Evolutionary conservation across 2,329 filamentous ascomycete species (phyloP).

Genomic region (Fulvia fulva): DNA sequence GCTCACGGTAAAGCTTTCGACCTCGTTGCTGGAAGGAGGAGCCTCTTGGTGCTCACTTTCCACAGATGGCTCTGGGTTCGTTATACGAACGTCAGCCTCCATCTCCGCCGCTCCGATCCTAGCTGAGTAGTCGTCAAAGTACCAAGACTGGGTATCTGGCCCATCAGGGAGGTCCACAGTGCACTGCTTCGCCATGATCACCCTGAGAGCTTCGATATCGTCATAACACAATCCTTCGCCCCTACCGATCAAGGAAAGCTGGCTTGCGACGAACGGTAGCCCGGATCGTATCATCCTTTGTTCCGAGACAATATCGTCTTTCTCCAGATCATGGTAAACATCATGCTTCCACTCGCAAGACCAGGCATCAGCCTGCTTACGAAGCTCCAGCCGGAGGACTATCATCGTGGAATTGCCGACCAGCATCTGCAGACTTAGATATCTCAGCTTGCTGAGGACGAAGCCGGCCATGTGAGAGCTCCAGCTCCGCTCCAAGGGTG

Average conservation of each 20-base stretch:
- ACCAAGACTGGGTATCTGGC: background rate
- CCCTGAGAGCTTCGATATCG: background rate
- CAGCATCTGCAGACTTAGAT: background rate
- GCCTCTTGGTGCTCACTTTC: background rate
- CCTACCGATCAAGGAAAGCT: background rate
- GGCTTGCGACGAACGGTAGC: background rate
- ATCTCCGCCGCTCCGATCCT: background rate
- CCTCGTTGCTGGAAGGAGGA: background rate
- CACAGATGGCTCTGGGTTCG: background rate
- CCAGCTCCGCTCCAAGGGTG: background rate
- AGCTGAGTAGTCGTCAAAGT: background rate
- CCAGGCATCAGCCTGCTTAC: background rate
- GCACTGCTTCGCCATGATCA: conserved; percentile 1
- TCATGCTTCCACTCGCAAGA: background rate
- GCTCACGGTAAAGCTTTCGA: background rate
- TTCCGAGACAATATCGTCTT: background rate
- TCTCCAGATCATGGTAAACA: background rate
- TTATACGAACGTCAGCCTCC: no score
- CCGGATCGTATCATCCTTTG: background rate
- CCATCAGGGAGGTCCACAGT: background rate
- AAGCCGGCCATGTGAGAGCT: background rate
- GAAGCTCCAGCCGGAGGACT: background rate
- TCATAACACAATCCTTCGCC: background rate
- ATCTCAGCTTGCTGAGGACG: background rate
- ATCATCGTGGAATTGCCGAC: background rate